Evolutionary conservation across 768 basidiomycete genomes (phyloP).

Genomic region (Pisolithus marmoratus): DNA sequence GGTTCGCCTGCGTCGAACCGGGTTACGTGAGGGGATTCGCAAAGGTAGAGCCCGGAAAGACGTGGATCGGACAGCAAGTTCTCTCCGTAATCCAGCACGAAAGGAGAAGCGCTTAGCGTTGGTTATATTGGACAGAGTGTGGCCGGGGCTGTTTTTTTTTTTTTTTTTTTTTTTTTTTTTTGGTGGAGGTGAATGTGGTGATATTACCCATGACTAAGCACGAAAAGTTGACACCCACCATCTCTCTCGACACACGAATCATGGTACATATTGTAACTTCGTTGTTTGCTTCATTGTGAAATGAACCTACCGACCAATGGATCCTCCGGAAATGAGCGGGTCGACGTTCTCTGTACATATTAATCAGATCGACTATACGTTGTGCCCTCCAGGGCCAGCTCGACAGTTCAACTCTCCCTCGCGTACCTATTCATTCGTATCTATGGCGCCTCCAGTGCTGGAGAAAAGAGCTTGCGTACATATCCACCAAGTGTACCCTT

Average conservation of each 20-base stretch:
- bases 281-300: too few relatives aligned
- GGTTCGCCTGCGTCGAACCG: constrained; percentile 88
- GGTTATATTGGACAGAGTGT: not conserved
- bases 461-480: constrained; percentile 81
- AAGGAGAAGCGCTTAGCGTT: constrained; percentile 20
- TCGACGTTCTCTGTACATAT: constrained; percentile 38
- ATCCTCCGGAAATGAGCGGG: constrained; percentile 7
- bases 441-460: constrained; percentile 74
- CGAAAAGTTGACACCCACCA: too few relatives aligned
- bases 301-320: not conserved
- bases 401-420: constrained; percentile 56
- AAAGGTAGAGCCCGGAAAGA: constrained; percentile 52
- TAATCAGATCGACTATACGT: constrained; percentile 59
- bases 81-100: constrained; percentile 41
- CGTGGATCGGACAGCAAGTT: constrained; percentile 75
- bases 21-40: constrained; percentile 76
- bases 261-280: too few relatives aligned
- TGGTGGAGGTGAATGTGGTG: too few relatives aligned
- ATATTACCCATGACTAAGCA: not conserved
- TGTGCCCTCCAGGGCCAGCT: constrained; percentile 54
- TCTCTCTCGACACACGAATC: too few relatives aligned
- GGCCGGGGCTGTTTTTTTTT: too few relatives aligned
- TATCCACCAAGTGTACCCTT: constrained; percentile 92
- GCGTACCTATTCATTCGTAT: constrained; percentile 81
- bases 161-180: too few relatives aligned